phyloP scores from a whole-genome alignment of 257 asterid genomes.

The Plectranthus barbatus region DNA sequence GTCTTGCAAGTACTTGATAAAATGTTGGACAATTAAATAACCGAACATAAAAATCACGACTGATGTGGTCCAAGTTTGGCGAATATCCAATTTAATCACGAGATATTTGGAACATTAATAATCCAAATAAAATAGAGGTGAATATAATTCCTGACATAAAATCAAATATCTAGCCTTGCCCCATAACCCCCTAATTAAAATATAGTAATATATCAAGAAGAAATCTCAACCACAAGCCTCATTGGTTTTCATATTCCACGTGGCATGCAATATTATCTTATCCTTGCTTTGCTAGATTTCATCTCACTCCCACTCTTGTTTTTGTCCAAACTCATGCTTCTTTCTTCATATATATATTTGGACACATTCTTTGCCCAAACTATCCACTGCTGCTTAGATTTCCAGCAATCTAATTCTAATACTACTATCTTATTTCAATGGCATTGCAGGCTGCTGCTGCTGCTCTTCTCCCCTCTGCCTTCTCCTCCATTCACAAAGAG shows the following conservation, averaged over 20 bases:
- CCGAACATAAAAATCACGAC: too few relatives aligned
- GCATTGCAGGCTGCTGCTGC: constrained; percentile 80
- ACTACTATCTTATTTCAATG: constrained; percentile 28
- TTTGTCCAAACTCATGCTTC: constrained; percentile 14
- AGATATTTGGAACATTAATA: too few relatives aligned
- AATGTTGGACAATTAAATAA: too few relatives aligned
- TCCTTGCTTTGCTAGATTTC: constrained; percentile 39
- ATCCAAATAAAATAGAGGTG: too few relatives aligned
- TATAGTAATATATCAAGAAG: constrained; percentile 11
- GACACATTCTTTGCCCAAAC: not conserved
- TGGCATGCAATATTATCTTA: constrained; percentile 55
- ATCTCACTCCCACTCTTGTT: constrained; percentile 11
- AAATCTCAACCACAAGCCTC: constrained; percentile 48
- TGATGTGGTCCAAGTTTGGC: too few relatives aligned
- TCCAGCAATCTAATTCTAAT: too few relatives aligned
- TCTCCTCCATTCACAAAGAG: constrained; percentile 65
- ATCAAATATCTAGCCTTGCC: too few relatives aligned
- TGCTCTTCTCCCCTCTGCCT: constrained; percentile 47
- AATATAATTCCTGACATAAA: too few relatives aligned
- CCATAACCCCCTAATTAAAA: too few relatives aligned
- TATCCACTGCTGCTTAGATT: too few relatives aligned
- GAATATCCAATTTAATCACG: too few relatives aligned
- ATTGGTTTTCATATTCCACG: constrained; percentile 47
- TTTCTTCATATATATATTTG: constrained; percentile 16
- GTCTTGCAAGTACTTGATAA: too few relatives aligned